phyloP scores from a whole-genome alignment of 345 rosid species.

The Pugionium dolabratum region DNA sequence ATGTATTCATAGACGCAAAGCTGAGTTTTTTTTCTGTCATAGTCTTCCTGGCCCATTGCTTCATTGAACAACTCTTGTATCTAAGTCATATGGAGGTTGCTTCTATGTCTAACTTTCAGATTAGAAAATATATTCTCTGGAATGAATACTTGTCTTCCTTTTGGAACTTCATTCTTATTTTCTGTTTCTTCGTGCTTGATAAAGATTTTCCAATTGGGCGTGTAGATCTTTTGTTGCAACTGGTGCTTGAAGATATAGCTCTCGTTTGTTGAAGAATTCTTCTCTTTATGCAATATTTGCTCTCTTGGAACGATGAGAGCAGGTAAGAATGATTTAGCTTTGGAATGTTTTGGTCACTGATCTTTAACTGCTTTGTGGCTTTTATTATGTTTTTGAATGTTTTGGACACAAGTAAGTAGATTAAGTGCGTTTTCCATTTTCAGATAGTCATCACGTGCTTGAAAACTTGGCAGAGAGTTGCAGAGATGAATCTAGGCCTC shows the following conservation, averaged over 20 bases:
- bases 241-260: slow-evolving; percentile 36
- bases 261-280: slow-evolving; percentile 21
- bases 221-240: slow-evolving; percentile 13
- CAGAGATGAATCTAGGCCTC: slow-evolving; percentile 42
- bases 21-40: slow-evolving; percentile 32
- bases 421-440: slow-evolving; percentile 3
- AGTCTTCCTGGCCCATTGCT: slow-evolving; percentile 35
- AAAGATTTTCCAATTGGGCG: not conserved
- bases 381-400: not conserved
- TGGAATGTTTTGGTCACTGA: not conserved
- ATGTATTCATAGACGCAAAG: not conserved
- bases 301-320: slow-evolving; percentile 55
- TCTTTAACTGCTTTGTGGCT: slow-evolving; percentile 3
- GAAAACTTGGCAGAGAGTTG: slow-evolving; percentile 42
- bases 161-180: slow-evolving; percentile 21
- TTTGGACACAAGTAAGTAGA: not conserved
- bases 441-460: slow-evolving; percentile 58
- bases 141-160: slow-evolving; percentile 35
- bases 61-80: slow-evolving; percentile 39
- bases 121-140: not conserved
- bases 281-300: slow-evolving; percentile 24
- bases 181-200: slow-evolving; percentile 5
- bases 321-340: slow-evolving; percentile 40
- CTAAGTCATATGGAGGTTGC: slow-evolving; percentile 36
- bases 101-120: slow-evolving; percentile 17